Evolutionary conservation across 352 stramenopile genomes (phyloP), one percentile per base, ranked within the genome.

Genomic region (Pythium periplocum): DNA sequence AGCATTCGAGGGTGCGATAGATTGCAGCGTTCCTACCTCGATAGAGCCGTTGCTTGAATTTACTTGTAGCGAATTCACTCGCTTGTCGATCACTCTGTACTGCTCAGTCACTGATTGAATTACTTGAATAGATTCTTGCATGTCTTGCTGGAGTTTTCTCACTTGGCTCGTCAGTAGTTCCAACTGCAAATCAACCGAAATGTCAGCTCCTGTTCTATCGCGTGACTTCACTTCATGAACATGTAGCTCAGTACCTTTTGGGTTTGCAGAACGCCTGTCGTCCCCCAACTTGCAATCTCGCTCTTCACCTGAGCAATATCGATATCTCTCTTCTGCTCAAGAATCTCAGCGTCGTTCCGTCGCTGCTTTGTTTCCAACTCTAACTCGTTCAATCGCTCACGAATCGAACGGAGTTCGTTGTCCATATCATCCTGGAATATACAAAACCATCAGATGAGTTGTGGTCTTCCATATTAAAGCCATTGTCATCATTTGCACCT

Each of bases 231-330:
- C 17, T 26, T 26, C 17, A 26, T 26, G 17, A 26, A 26, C 17
- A 26, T 26, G 17, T 26, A 26, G 17, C 17, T 26, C 17, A 26
- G 32, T 42, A 79, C 66, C 57, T 76, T 83, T 48, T 94, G 75
- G 11, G 92, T 81, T 11, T 75, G 67, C 34, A 94, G 75, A 42
- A 84, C 86, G 4, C 70, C 64, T 30, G 65, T 86, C 4, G 84
- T 71, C 8, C 84, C 68, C 17, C 92, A 55, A 41, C 75, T 80
- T 2, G 90, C 75, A 48, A 91, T 73, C 38, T 93, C 75, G 0
- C 71, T 76, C 56, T 85, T 86, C 45, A 91, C 73, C 51, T 90
- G 78, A 42, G 75, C 75, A n/a, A 90, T 73, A 49, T 93, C 84
- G 35, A 89, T 73, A 12, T 70, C 72, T 5, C 78, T 75, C 36